phyloP scores from a whole-genome alignment of 2,329 filamentous ascomycete genomes.

The Neonectria faginata region DNA sequence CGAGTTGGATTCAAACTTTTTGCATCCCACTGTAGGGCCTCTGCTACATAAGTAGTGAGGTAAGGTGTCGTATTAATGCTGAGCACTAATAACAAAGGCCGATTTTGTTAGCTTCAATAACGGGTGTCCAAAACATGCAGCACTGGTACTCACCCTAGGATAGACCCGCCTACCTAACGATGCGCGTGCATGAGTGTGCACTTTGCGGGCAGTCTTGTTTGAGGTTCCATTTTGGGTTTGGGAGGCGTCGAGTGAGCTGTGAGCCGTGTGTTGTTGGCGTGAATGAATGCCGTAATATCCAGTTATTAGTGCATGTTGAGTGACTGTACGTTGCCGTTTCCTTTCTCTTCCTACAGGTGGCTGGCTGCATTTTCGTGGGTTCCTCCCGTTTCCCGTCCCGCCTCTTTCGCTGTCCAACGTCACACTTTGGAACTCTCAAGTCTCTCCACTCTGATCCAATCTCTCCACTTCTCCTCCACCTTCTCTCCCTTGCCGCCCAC shows the following conservation, averaged over 20 bases:
- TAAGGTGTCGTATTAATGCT: too few species aligned
- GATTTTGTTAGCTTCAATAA: background rate
- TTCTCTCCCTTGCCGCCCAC: conserved; percentile 1
- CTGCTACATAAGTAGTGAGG: too few species aligned
- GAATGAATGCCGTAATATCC: background rate
- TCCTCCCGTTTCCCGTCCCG: background rate
- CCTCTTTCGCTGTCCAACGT: background rate
- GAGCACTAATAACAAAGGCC: too few species aligned
- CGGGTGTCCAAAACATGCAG: background rate
- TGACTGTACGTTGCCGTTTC: background rate
- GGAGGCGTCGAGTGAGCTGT: background rate
- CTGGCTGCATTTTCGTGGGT: background rate
- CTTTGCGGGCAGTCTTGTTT: background rate
- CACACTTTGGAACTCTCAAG: background rate
- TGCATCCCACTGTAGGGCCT: too few species aligned
- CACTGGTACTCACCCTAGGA: background rate
- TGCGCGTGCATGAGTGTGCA: background rate
- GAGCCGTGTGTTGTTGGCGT: background rate
- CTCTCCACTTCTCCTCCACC: conserved; percentile 22
- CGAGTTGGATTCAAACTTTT: too few species aligned
- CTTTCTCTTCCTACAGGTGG: background rate
- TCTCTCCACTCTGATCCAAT: background rate
- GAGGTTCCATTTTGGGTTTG: background rate
- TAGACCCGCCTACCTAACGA: background rate
- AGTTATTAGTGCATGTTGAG: too few species aligned